Conservation (phyloP, 495 filamentous ascomycete species). For the Cercophora scortea region DNA sequence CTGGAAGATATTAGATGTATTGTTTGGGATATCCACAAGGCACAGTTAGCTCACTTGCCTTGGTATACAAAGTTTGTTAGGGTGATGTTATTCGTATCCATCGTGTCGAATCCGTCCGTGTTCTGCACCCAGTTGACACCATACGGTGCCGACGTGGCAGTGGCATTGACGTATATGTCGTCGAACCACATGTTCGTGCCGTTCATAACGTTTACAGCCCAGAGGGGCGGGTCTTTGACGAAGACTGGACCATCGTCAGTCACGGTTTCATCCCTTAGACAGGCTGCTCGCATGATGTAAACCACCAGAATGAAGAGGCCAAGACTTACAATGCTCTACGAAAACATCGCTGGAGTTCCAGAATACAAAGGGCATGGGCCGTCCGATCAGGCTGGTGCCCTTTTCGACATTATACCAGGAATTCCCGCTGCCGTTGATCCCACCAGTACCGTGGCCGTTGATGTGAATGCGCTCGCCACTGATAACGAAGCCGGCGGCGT, state of each 20-base stretch:
- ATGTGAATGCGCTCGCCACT: constrained; percentile 41
- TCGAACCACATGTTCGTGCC: constrained; percentile 47
- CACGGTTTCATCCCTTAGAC: too few relatives aligned
- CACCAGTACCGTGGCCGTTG: constrained; percentile 43
- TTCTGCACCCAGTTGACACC: constrained; percentile 30
- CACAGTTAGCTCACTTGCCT: constrained; percentile 15
- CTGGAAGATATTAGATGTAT: background rate
- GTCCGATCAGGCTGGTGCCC: constrained; percentile 36
- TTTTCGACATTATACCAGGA: constrained; percentile 36
- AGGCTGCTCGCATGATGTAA: too few relatives aligned
- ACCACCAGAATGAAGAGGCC: background rate
- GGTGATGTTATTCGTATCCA: constrained; percentile 44
- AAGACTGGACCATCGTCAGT: constrained; percentile 21
- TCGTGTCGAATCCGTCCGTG: constrained; percentile 29
- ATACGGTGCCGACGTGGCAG: constrained; percentile 43
- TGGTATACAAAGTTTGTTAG: constrained; percentile 51
- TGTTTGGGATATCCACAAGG: background rate
- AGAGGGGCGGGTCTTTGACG: constrained; percentile 46
- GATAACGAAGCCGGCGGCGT: constrained; percentile 45
- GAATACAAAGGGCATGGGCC: constrained; percentile 54
- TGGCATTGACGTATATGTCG: constrained; percentile 44
- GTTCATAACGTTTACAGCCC: constrained; percentile 51
- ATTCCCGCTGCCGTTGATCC: constrained; percentile 47
- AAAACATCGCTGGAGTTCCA: constrained; percentile 51
- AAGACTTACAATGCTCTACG: constrained; percentile 35